These are phyloP conservation scores for Heterobasidion occidentale DNA, from an alignment of 1,284 basidiomycete genomes.

Conservation along the genomic window DNA sequence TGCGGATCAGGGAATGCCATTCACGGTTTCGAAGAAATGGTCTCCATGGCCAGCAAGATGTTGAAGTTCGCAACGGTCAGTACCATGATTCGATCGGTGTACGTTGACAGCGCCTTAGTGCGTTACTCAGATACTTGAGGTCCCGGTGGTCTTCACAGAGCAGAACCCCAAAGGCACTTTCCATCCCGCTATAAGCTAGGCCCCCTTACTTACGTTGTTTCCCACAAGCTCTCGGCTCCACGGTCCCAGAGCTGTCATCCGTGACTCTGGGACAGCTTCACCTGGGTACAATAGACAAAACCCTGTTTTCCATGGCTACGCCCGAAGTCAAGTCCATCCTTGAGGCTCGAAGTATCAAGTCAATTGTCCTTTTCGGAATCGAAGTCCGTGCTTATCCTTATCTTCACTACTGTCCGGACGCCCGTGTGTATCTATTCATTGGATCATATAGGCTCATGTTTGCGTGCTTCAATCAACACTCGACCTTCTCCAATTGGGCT, in stretches of 20 bases:
- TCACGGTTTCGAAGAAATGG: slow-evolving; percentile 64
- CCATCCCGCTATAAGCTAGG: neutral
- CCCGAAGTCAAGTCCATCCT: slow-evolving; percentile 55
- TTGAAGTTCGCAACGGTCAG: slow-evolving; percentile 66
- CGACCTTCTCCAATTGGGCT: slow-evolving; percentile 48
- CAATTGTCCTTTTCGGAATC: slow-evolving; percentile 78
- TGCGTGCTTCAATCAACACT: slow-evolving; percentile 82
- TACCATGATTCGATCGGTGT: neutral
- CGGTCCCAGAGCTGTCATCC: slow-evolving; percentile 59
- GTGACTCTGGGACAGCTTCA: slow-evolving; percentile 47
- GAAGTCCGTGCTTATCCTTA: slow-evolving; percentile 42
- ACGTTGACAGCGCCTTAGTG: neutral
- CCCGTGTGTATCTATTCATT: neutral
- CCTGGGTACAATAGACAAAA: slow-evolving; percentile 61
- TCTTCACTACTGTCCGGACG: neutral
- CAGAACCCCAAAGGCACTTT: slow-evolving; percentile 72
- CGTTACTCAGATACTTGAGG: slow-evolving; percentile 43
- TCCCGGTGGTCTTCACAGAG: slow-evolving; percentile 75
- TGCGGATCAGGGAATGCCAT: slow-evolving; percentile 39
- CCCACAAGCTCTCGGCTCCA: slow-evolving; percentile 60
- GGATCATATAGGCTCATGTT: slow-evolving; percentile 62
- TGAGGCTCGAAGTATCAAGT: slow-evolving; percentile 39
- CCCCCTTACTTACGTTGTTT: neutral
- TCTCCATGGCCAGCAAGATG: slow-evolving; percentile 66
- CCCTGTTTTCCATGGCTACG: slow-evolving; percentile 78